Evolutionary conservation across 345 rosid species (phyloP).

Genomic region (Populus alba): DNA sequence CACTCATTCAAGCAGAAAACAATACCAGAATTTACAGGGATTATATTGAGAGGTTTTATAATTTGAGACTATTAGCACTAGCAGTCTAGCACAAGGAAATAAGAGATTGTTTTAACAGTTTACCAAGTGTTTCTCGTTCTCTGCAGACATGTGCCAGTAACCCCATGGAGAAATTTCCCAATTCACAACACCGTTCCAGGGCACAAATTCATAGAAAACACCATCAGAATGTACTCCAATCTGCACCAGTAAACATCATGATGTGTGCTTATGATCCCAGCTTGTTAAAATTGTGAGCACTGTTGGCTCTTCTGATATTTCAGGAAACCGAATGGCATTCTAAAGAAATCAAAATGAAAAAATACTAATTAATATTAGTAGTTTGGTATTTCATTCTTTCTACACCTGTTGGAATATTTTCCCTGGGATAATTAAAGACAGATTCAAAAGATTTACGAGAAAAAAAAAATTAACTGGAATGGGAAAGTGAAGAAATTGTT

Average conservation of each 20-base stretch:
- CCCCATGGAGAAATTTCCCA: conserved; percentile 92
- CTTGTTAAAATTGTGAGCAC: background rate
- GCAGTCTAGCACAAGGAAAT: background rate
- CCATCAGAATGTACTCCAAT: conserved; percentile 90
- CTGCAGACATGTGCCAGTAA: conserved; percentile 71
- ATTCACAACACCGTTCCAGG: conserved; percentile 71
- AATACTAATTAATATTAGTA: background rate
- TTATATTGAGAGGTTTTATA: background rate
- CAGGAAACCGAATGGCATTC: background rate
- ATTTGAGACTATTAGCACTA: background rate
- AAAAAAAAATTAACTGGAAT: too few species aligned
- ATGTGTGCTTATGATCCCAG: too few species aligned
- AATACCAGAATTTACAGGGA: background rate
- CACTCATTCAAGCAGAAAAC: background rate
- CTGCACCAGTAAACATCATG: conserved; percentile 40
- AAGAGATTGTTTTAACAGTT: background rate
- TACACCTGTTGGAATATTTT: too few species aligned
- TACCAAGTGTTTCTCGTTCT: conserved; percentile 72
- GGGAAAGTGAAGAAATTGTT: background rate
- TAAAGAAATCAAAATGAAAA: too few species aligned
- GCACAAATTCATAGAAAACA: conserved; percentile 77
- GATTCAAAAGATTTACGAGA: background rate
- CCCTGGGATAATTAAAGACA: background rate
- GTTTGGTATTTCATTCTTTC: background rate
- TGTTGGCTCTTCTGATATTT: background rate